A percentile compares a stretch with the other conserved stretches of the same genome.
These are phyloP conservation scores for Paraphoma chrysanthemicola DNA, from an alignment of 2,329 filamentous ascomycete genomes.

Conservation along the genomic window DNA sequence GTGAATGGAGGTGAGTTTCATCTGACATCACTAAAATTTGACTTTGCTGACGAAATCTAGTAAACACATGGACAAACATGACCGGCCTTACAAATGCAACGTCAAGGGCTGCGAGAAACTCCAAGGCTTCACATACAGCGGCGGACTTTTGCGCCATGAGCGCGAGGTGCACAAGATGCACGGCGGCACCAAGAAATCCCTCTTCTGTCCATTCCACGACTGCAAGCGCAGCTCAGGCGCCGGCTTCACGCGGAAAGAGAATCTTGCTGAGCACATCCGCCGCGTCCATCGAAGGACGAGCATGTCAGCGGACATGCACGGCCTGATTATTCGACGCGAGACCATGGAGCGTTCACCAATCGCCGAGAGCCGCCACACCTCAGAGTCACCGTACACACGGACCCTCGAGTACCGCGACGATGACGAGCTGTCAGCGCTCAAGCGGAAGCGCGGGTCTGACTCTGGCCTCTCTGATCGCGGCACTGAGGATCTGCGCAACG, in stretches of 20 bases:
- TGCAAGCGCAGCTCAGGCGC: conserved; percentile 90
- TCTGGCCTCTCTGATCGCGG: conserved; percentile 28
- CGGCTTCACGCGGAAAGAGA: conserved; percentile 92
- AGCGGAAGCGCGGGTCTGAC: conserved; percentile 43
- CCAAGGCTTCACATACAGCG: conserved; percentile 93
- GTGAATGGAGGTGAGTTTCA: conserved; percentile 86
- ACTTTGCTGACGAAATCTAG: conserved; percentile 54
- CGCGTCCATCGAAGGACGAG: conserved; percentile 71
- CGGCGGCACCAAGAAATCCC: conserved; percentile 83
- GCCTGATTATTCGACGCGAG: conserved; percentile 38
- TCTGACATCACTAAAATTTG: conserved; percentile 1
- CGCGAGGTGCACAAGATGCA: conserved; percentile 93
- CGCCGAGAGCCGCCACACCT: conserved; percentile 24
- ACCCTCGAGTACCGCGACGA: conserved; percentile 30
- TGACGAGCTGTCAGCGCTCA: conserved; percentile 32
- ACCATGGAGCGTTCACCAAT: conserved; percentile 27
- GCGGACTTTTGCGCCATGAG: conserved; percentile 86
- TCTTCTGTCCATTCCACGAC: conserved; percentile 83
- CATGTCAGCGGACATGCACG: conserved; percentile 44
- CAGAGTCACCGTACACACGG: conserved; percentile 35
- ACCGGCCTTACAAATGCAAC: conserved; percentile 86
- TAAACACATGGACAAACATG: conserved; percentile 99
- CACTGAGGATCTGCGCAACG: conserved; percentile 44
- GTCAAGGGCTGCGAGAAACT: conserved; percentile 88
- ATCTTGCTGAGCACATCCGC: conserved; percentile 89